Evolutionary conservation across 352 stramenopile species (phyloP), one percentile per base, ranked within the genome.

Genomic region (Pythium periplocum): DNA sequence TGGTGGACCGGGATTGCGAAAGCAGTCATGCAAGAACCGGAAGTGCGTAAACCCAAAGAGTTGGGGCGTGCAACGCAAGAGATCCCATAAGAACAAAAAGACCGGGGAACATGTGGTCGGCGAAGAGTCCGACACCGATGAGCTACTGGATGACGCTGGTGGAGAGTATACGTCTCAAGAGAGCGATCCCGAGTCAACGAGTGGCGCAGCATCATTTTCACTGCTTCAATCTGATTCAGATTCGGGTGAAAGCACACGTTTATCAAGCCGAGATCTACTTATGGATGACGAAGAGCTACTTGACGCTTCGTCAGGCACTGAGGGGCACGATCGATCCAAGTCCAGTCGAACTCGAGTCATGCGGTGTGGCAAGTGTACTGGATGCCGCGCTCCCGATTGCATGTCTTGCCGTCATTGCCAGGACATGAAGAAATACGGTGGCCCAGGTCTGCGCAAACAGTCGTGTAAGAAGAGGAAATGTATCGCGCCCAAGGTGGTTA

Each of bases 391-490:
- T 31, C 64, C 73, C 11, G 83, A 93, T 47, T 93, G 83, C 55
- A 67, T 87, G 64, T 87, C 84, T 47, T 93, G 83, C 54, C 73
- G 70, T 37, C 73, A 91, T 50, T 93, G 83, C 44, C 62, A 78
- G 50, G 83, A 93, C 45, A 93, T 90, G 83, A 90, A 90, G 62
- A 93, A 93, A 48, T 89, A 91, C 41, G 83, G 83, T 54, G 83
- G 83, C 26, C 83, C 80, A 33, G 83, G 83, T 52, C 63, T 87
- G 33, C 70, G 83, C 32, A 93, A 93, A 47, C 83, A 91, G 63
- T 90, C 80, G 31, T 93, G 83, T 63, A 90, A 90, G 53, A 71
- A 73, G 41, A 78, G 80, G 40, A 89, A 87, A 51, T 90, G 81
- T 43, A 73, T 88, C 60, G 61, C 64, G 11, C 80, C 79, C 5